A percentile compares a stretch with the other conserved stretches of the same genome.
Evolutionary conservation across 1,284 basidiomycete genomes (phyloP).

Genomic region (Pulchroboletus neoregius): DNA sequence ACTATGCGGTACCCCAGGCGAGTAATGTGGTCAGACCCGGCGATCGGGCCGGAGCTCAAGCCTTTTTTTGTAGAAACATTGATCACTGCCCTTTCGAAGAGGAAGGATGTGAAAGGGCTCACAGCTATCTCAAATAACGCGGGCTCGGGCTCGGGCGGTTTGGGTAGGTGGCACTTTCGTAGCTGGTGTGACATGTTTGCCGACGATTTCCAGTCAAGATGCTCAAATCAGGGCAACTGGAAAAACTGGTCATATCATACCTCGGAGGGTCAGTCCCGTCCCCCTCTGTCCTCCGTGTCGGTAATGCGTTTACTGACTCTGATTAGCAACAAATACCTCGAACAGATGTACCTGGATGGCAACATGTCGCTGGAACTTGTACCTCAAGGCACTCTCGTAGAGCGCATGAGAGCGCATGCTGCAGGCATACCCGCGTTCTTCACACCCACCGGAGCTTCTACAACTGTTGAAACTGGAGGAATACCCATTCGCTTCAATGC

Average conservation of each 20-base stretch:
- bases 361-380: constrained; percentile 82
- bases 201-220: constrained; percentile 55
- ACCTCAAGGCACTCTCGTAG: constrained; percentile 87
- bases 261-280: constrained; percentile 61
- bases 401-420: constrained; percentile 84
- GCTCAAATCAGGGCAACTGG: constrained; percentile 69
- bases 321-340: constrained; percentile 69
- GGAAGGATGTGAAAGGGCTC: constrained; percentile 65
- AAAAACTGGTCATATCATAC: constrained; percentile 84
- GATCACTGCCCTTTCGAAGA: constrained; percentile 68
- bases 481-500: constrained; percentile 49
- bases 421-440: constrained; percentile 93
- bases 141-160: constrained; percentile 70
- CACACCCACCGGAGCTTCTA: constrained; percentile 86
- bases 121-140: constrained; percentile 89
- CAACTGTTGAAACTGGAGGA: constrained; percentile 59
- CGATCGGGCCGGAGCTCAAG: not conserved
- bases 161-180: constrained; percentile 49
- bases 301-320: not conserved
- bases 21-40: constrained; percentile 11
- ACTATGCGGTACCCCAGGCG: constrained; percentile 67
- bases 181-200: not conserved
- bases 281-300: not conserved
- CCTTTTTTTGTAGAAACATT: constrained; percentile 60
- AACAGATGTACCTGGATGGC: constrained; percentile 72